Conservation (phyloP, 2,329 filamentous ascomycete genomes). For the Pseudogymnoascus sp. region DNA sequence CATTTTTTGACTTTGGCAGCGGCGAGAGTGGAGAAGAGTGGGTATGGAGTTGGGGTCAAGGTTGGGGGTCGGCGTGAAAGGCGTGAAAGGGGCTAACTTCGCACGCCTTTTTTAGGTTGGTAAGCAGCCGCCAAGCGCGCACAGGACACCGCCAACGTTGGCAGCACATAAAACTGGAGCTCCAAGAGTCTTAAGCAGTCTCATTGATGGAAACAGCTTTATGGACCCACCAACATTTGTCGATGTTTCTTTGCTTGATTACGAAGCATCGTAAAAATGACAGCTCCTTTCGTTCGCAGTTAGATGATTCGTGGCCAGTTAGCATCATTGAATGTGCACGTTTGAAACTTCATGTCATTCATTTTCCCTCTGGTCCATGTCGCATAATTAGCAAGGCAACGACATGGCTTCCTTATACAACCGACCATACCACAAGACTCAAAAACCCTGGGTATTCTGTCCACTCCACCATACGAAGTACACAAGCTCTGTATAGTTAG, state of each 20-base stretch:
- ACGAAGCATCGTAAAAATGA: neutral
- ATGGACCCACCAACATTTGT: neutral
- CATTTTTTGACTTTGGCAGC: conserved; percentile 5
- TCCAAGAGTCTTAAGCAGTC: neutral
- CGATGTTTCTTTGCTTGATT: conserved; percentile 2
- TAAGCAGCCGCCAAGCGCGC: conserved; percentile 4
- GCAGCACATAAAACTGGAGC: neutral
- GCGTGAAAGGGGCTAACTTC: neutral
- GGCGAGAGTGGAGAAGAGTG: conserved; percentile 7
- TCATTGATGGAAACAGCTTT: neutral
- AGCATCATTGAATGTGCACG: neutral
- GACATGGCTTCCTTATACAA: neutral
- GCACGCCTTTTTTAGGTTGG: neutral
- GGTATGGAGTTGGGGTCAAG: neutral
- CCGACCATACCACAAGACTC: neutral
- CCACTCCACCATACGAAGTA: neutral
- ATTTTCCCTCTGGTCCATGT: neutral
- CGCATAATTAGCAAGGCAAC: neutral
- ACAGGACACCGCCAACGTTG: conserved; percentile 2
- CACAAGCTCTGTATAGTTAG: neutral
- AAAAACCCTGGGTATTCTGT: neutral
- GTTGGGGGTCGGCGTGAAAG: neutral
- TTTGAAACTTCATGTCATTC: neutral
- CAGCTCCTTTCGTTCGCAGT: neutral
- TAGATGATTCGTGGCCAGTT: neutral